Evolutionary conservation across 108 stramenopile genomes (phyloP), one percentile per base, ranked within the genome.

Genomic region (Poteriospumella lacustris): DNA sequence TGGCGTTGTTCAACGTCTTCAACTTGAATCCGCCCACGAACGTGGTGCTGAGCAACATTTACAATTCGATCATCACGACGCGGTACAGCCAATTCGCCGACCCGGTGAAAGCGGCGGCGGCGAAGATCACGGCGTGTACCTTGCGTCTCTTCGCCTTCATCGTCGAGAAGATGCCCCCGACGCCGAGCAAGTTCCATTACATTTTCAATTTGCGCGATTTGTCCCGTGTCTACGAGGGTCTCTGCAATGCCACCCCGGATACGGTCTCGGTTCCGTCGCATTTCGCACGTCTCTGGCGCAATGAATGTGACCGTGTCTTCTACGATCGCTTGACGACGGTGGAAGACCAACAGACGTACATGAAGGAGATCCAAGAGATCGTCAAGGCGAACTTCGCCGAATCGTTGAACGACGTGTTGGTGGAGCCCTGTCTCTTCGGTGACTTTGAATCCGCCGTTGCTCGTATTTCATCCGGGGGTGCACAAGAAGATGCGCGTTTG

Each of bases 191-290:
- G 84, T 90, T 90, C 77, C 89, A 90, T 78, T 64, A 64, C 31
- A 88, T 89, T 40, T 90, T 89, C 81, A 90, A 89, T 64, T 73
- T 90, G n/a, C 72, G 89, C 5, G 89, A 90, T 59, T 82, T 90
- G 0, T 83, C 82, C 2, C 86, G 89, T 34, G 86, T 89, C n/a
- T 89, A 85, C 43, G 89, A 90, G 58, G 89, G 89, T 19, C 52
- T 90, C n/a, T 89, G 88, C 81, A 80, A 83, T 26, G 86, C 87
- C 41, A 89, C 87, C 0, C 80, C 86, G 24, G 89, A 90, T 42
- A 78, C 52, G 39, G 64, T 88, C 58, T 15, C 19, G 36, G 40
- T 58, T 9, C 47, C 41, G 39, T 41, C 42, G 36, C 38, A 59
- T 3, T 79, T 87, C 39, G 87, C 86, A 36, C 81, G 89, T 0